Base-by-base conservation (phyloP, 2,329 filamentous ascomycete genomes). In the Dactylellina parvicollis region DNA sequence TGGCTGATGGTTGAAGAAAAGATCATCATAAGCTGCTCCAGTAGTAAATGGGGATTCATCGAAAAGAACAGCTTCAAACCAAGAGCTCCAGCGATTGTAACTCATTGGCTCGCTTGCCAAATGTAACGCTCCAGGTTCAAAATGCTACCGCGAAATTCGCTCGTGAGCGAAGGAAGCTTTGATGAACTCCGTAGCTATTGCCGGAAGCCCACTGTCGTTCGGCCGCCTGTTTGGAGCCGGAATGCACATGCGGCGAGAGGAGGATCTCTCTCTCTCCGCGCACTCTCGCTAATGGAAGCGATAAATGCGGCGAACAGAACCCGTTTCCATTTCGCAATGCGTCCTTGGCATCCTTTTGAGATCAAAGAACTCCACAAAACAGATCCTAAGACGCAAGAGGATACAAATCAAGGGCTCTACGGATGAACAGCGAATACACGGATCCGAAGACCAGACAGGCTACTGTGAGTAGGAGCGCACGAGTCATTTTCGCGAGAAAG, bases 261-360 rank as follows among this genome's bases (percentile, higher is more conserved):
- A 30, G 24, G 20, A 10, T 24, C 14, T n/a, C 32, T 12, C 44
- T 61, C 24, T 16, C 44, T 28, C 67, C 65, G 59, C 67, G 28
- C 59, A 64, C 30, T 56, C 40, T 73, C 69, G 69, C 69, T 73
- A 73, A 65, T 12, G 36, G 52, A 66, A 66, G 52, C 69, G 69
- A 73, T 66, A 66, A n/a, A 66, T 54, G 54, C 50, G 60, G 69
- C 69, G 54, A 52, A 40, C 46, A 38, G 54, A 59, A 52, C 54
- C 69, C 46, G 34, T 24, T 38, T 30, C 38, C 12, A 66, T 55
- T 66, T 73, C 69, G 69, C 69, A 73, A 73, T 73, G 46, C 66
- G n/a, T 56, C 20, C 69, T 73, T 73, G 69, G 69, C 69, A 60
- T 42, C 24, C n/a, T n/a, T 34, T 16, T 40, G 7, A 40, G 30